Evolutionary conservation across 495 filamentous ascomycete species (phyloP), one percentile per base, ranked within the genome.

Genomic region (Neurospora intermedia): DNA sequence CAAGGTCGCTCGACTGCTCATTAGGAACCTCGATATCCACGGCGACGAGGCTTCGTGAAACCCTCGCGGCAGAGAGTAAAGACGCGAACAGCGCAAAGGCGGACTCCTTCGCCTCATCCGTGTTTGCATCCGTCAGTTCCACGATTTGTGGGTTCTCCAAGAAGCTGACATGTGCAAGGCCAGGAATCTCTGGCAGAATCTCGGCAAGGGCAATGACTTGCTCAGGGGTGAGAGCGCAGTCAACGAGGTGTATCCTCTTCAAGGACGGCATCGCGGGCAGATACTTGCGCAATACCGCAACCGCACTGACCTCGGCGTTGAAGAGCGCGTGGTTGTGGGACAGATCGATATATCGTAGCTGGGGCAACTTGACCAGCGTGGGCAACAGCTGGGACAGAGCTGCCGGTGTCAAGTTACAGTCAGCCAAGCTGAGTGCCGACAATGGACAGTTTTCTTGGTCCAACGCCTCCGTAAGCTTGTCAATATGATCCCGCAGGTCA

Each of bases 71-170:
- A 35, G 93, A 92, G 82, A 97, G 91, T 72, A 98, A 85, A 20
- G 94, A 97, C 8, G 96, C 94, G 79, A 96, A 98, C 4, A 98
- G 83, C 27, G 96, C 96, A 77, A 93, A 97, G 0, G 95, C 94
- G 81, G 98, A 96, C 81, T 99, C 94, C 78, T 96, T 92, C 23
- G 82, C 85, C 42, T 87, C 89, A 73, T 96, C 92, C 43, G 87
- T 91, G 42, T 88, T 90, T 38, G 89, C 90, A 70, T 87, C 82
- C 5, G 93, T 90, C 39, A 97, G 81, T 18, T 86, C 84, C 6
- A 85, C 83, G 10, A 99, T 83, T 69, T 89, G 83, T 0, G 91
- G 88, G 76, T 99, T 99, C 73, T 96, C 93, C 39, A 97, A 79
- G 18, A 98, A 88, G 78, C 91, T 97, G 76, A 99, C 82, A 82